Evolutionary conservation across 805 yeast species (phyloP).

Genomic region (Candida awuae): DNA sequence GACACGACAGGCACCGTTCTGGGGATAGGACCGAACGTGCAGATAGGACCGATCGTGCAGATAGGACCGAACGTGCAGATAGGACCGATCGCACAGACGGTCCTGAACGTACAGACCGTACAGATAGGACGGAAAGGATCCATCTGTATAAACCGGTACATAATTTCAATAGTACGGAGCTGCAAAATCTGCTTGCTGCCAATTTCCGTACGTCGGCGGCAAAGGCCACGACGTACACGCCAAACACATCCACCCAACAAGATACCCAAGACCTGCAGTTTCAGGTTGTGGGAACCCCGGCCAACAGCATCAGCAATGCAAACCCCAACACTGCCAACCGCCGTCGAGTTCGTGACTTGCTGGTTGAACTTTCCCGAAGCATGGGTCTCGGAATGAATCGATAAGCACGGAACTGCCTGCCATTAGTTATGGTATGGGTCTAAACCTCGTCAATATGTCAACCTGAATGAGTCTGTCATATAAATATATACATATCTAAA

Average conservation of each 20-base stretch:
- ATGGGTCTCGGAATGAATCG: too few species aligned
- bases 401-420: too few species aligned
- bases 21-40: background rate
- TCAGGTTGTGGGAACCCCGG: background rate
- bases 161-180: constrained; percentile 1
- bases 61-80: too few species aligned
- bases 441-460: too few species aligned
- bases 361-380: too few species aligned
- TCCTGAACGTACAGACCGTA: too few species aligned
- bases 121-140: background rate
- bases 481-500: too few species aligned
- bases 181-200: background rate
- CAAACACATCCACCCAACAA: background rate
- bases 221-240: background rate
- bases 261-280: background rate
- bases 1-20: background rate
- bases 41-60: too few species aligned
- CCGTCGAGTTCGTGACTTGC: background rate
- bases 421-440: too few species aligned
- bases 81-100: too few species aligned
- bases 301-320: background rate
- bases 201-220: constrained; percentile 1
- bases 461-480: too few species aligned
- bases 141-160: constrained; percentile 4
- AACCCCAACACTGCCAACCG: background rate